A percentile compares a stretch with the other conserved stretches of the same genome.
Conservation (phyloP, 2,329 filamentous ascomycete genomes). For the Nigrospora osmanthi region DNA sequence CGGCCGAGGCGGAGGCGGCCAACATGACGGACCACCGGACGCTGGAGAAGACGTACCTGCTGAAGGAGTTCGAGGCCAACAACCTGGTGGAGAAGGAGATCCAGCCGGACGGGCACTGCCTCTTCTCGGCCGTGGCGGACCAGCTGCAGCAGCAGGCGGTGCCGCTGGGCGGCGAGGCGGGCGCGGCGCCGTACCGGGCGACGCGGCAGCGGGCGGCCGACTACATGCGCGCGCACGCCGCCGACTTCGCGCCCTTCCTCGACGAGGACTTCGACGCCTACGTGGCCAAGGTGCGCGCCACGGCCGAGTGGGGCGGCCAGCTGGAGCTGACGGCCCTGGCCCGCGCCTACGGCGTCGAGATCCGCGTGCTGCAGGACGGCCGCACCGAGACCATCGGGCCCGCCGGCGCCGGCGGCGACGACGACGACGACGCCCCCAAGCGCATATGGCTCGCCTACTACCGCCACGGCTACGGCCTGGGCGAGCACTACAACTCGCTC, state of each 20-base stretch:
- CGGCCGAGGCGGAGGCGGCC: slow-evolving; percentile 69
- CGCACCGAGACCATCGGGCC: slow-evolving; percentile 67
- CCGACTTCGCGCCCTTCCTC: slow-evolving; percentile 81
- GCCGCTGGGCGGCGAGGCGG: slow-evolving; percentile 27
- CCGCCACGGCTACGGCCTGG: slow-evolving; percentile 83
- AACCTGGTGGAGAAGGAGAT: slow-evolving; percentile 71
- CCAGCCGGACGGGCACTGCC: slow-evolving; percentile 84
- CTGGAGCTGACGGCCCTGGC: slow-evolving; percentile 82
- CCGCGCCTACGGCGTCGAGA: slow-evolving; percentile 68
- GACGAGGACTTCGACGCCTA: slow-evolving; percentile 74
- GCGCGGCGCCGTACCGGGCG: slow-evolving; percentile 47
- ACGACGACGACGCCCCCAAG: slow-evolving; percentile 33
- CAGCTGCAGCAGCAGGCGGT: slow-evolving; percentile 56
- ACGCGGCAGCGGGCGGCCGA: slow-evolving; percentile 66
- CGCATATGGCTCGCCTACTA: slow-evolving; percentile 93
- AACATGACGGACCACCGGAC: slow-evolving; percentile 65
- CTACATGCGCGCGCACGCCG: slow-evolving; percentile 66
- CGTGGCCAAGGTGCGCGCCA: slow-evolving; percentile 69
- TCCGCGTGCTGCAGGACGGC: slow-evolving; percentile 81
- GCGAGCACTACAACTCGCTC: slow-evolving; percentile 96
- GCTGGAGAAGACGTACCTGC: slow-evolving; percentile 64
- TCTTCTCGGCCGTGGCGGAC: slow-evolving; percentile 87
- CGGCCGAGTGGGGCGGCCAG: slow-evolving; percentile 94
- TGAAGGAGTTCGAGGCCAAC: slow-evolving; percentile 53
- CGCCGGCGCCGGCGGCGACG: slow-evolving; percentile 26